Conservation (phyloP, 129 eudicot genomes). For the Rutidosis leptorrhynchoides region DNA sequence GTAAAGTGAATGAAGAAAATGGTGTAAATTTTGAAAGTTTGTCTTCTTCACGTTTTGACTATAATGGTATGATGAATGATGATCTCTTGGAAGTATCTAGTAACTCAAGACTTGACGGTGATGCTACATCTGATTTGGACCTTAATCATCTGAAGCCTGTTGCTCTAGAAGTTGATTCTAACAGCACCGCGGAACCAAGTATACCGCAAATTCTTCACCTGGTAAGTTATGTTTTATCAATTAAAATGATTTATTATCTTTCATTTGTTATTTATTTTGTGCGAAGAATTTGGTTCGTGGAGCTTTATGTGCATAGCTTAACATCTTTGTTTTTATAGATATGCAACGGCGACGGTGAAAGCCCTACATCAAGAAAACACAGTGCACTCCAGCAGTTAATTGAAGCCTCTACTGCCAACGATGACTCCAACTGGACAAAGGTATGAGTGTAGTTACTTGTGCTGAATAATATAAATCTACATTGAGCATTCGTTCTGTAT, state of each 20-base stretch:
- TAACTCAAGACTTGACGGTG: conserved; percentile 40
- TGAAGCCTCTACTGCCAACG: conserved; percentile 68
- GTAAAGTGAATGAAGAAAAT: no score
- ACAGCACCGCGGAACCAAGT: conserved; percentile 60
- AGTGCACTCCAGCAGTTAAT: conserved; percentile 77
- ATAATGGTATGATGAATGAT: no score
- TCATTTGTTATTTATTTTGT: no score
- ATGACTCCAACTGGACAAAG: conserved; percentile 76
- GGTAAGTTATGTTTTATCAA: conserved; percentile 41
- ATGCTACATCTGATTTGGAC: conserved; percentile 38
- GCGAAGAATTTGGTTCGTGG: no score
- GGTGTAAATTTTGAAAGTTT: no score
- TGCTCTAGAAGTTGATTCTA: conserved; percentile 40
- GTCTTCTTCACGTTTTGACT: no score
- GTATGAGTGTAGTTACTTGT: no score
- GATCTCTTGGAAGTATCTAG: no score
- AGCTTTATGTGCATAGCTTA: no score
- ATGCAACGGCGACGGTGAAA: conserved; percentile 59
- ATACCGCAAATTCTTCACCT: conserved; percentile 82
- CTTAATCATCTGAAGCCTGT: conserved; percentile 42
- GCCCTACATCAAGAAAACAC: conserved; percentile 47
- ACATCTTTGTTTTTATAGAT: conserved; percentile 46
- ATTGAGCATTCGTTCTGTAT: no score
- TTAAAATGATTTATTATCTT: no score
- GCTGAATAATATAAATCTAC: no score